phyloP scores from a whole-genome alignment of 2,329 filamentous ascomycete species.

The Sphaerulina vaccinii region DNA sequence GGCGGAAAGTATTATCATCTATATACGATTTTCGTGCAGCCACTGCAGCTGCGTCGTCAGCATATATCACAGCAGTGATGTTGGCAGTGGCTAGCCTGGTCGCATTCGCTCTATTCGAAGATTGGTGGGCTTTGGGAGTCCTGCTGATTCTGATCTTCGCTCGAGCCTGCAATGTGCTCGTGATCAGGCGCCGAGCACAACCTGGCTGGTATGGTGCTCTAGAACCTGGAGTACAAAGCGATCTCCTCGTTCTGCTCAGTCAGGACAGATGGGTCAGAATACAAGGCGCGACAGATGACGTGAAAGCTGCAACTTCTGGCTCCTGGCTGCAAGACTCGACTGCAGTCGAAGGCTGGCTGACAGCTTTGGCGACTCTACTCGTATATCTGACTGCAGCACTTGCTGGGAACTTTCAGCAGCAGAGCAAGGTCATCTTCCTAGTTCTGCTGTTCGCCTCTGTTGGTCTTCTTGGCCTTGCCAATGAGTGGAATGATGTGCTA shows the following conservation, averaged over 20 bases:
- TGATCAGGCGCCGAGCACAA: constrained; percentile 53
- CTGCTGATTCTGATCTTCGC: constrained; percentile 53
- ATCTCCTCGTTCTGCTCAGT: constrained; percentile 56
- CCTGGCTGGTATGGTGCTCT: constrained; percentile 34
- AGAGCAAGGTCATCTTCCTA: constrained; percentile 54
- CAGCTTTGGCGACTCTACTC: constrained; percentile 55
- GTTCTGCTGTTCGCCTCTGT: constrained; percentile 54
- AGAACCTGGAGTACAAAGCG: constrained; percentile 41
- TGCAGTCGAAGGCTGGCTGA: constrained; percentile 51
- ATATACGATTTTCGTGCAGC: constrained; percentile 1
- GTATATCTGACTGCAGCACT: constrained; percentile 57
- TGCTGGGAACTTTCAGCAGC: constrained; percentile 56
- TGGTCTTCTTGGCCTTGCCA: constrained; percentile 30
- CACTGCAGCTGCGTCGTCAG: background rate
- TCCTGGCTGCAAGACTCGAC: constrained; percentile 57
- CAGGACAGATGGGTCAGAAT: constrained; percentile 54
- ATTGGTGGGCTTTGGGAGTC: constrained; percentile 50
- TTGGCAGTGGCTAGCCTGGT: constrained; percentile 19
- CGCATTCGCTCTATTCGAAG: constrained; percentile 12
- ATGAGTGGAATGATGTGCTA: constrained; percentile 7
- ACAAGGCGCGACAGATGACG: constrained; percentile 54
- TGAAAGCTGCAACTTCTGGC: constrained; percentile 60
- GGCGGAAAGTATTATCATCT: background rate
- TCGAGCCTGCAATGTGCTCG: constrained; percentile 56
- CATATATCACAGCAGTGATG: constrained; percentile 14